phyloP scores from a whole-genome alignment of 2,329 filamentous ascomycete genomes.

The Alternaria solani region DNA sequence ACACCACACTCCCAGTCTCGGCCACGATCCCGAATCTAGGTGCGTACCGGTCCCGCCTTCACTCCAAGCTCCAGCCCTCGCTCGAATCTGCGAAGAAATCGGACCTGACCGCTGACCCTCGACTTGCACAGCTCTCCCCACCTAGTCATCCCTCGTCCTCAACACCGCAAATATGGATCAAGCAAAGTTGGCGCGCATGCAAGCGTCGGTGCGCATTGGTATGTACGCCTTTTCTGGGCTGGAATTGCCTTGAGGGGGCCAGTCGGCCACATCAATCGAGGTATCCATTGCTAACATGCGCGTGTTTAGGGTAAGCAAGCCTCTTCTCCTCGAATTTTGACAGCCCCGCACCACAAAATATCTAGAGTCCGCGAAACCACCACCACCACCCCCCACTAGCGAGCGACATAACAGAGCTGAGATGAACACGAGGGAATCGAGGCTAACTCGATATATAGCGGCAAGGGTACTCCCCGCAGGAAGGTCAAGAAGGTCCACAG shows the following conservation, averaged over 20 bases:
- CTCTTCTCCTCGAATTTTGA: constrained; percentile 25
- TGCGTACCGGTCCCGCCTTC: constrained; percentile 28
- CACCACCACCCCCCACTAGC: constrained; percentile 1
- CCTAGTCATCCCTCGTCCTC: constrained; percentile 29
- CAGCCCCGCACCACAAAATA: constrained; percentile 27
- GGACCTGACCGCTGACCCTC: constrained; percentile 28
- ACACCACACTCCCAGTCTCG: constrained; percentile 34
- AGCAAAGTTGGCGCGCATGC: constrained; percentile 56
- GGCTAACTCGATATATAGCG: constrained; percentile 62
- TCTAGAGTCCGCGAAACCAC: constrained; percentile 11
- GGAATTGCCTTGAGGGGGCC: neutral
- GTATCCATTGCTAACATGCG: constrained; percentile 31
- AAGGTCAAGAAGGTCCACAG: constrained; percentile 98
- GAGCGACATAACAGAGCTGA: neutral
- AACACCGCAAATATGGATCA: constrained; percentile 56
- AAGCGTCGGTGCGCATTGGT: constrained; percentile 56
- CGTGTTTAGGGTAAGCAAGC: constrained; percentile 44
- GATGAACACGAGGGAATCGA: constrained; percentile 7
- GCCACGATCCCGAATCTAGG: constrained; percentile 38
- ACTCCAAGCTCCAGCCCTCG: constrained; percentile 12
- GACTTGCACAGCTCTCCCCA: constrained; percentile 28
- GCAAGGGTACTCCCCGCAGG: constrained; percentile 97
- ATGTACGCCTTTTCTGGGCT: constrained; percentile 31
- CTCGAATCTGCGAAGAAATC: constrained; percentile 17
- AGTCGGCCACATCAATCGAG: constrained; percentile 17